A percentile compares a stretch with the other conserved stretches of the same genome.
phyloP scores from a whole-genome alignment of 2,329 filamentous ascomycete genomes.

The Penicillium thymicola region DNA sequence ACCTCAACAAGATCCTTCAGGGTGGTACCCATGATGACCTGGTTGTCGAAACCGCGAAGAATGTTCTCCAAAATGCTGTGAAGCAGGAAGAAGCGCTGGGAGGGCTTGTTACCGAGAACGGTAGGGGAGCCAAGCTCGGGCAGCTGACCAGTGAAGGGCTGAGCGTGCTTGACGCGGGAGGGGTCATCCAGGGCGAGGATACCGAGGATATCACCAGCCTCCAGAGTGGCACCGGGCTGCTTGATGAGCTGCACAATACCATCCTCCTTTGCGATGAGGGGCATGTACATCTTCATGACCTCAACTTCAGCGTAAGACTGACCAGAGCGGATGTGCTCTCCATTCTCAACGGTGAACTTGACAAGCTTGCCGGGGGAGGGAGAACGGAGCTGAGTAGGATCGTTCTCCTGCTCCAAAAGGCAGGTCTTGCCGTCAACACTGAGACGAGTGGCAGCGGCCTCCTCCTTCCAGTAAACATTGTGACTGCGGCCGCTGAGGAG shows the following conservation, averaged over 20 bases:
- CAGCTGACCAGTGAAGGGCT: slow-evolving; percentile 87
- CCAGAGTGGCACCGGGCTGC: slow-evolving; percentile 95
- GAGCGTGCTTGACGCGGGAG: slow-evolving; percentile 91
- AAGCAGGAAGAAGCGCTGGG: slow-evolving; percentile 78
- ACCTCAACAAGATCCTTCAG: slow-evolving; percentile 88
- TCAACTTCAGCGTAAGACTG: slow-evolving; percentile 96
- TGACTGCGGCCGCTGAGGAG: slow-evolving; percentile 89
- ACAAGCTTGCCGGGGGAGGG: slow-evolving; percentile 96
- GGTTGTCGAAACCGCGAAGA: slow-evolving; percentile 91
- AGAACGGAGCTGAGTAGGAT: slow-evolving; percentile 92
- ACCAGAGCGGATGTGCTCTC: slow-evolving; percentile 85
- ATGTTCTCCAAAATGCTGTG: slow-evolving; percentile 81
- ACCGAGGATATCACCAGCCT: slow-evolving; percentile 97
- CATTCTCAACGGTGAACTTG: slow-evolving; percentile 95
- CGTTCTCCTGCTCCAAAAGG: slow-evolving; percentile 96
- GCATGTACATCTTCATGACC: slow-evolving; percentile 99
- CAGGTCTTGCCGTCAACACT: slow-evolving; percentile 98
- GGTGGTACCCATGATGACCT: slow-evolving; percentile 86
- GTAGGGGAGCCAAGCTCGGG: slow-evolving; percentile 83
- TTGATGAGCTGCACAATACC: slow-evolving; percentile 98
- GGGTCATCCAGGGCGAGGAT: slow-evolving; percentile 95
- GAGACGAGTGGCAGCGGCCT: slow-evolving; percentile 89
- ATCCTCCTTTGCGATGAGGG: slow-evolving; percentile 88
- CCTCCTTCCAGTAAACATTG: slow-evolving; percentile 99
- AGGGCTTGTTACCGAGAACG: slow-evolving; percentile 83